Evolutionary conservation across 305 asterid genomes (phyloP), one percentile per base, ranked within the genome.

Genomic region (Fraxinus angustifolia): DNA sequence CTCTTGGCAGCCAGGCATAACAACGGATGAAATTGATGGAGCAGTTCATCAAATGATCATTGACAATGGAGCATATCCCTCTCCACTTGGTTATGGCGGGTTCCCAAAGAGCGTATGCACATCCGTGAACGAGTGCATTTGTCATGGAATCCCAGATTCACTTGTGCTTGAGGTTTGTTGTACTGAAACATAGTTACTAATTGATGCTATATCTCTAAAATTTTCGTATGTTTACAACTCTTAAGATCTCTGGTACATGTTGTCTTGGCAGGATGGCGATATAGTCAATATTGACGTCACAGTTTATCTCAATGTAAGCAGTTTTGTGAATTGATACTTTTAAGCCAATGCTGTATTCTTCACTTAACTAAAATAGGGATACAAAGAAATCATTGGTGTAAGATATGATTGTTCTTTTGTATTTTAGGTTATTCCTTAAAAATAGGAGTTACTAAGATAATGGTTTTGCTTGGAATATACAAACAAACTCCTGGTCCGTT

Each of bases 81-180:
- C 99, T 38, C 99, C 99, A 81, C 99, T 94, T 87, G 93, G 97
- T 85, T 96, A 96, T 85, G 98, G 97, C 67, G 97, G 97, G 45
- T 96, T 96, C 87, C 99, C 99, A 3, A 94, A 96, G 92, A 96
- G 97, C 78, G 98, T 96, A 48, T 96, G 99, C 91, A 96, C 99
- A 81, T 96, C 99, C 6, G 97, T 96, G 80, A 96, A 96, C 80
- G 98, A 96, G 89, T 96, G 99, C 89, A 96, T 96, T 89, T 94
- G 98, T 90, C 99, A 96, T 79, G 99, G 99, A 86, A 96, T 96
- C 79, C 99, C 99, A 26, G 99, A 96, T 90, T 96, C 99, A 80
- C 95, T 95, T 80, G 88, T 86, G 77, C 97, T 96, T 74, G 93
- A 92, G 99, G 99, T 94, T 87, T 88, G 86, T 26, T 68, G 53